Base-by-base conservation (phyloP, 345 rosid species). In the Salix caprea region DNA sequence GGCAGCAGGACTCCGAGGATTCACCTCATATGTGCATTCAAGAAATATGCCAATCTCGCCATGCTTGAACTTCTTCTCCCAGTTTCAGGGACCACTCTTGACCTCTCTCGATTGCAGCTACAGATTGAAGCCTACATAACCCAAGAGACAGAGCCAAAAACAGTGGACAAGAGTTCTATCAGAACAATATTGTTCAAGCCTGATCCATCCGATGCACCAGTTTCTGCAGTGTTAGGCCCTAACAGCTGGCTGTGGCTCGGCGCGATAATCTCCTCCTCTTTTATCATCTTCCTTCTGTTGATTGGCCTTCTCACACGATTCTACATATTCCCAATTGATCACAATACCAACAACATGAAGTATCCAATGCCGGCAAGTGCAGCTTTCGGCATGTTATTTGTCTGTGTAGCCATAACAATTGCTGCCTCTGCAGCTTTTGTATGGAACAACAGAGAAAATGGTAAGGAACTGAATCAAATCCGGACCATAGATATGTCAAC, bases 21-120 rank as follows among this genome's bases (percentile, higher is more conserved):
- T 28, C 72, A 69, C 42, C 78, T 77, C 14, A 16, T 77, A 36
- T 81, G 78, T 19, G 75, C 76, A 32, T 81, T 81, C 81, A 77
- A 65, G 72, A 77, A 77, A 50, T 77, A 71, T 23, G 28, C 13
- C 0, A 58, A 74, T 30, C 81, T 81, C 40, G 26, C 81, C 5
- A 65, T 77, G 78, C 73, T 81, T 28, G 81, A 81, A 34, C 84
- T 81, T 18, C 75, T 81, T 54, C 67, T 77, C 39, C 84, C 78
- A 34, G 40, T 74, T 24, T 65, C 78, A 2, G 61, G 68, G 26
- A 69, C 72, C 69, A 32, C 64, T 7, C 30, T 67, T 4, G 77
- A 76, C 68, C 18, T 81, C n/a, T 81, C 84, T 21, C n/a, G 3
- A n/a, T 6, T 70, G 44, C 67, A 70, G 42, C 36, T 81, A 30